Evolutionary conservation across 805 yeast species (phyloP).

Genomic region (Pichia occidentalis): DNA sequence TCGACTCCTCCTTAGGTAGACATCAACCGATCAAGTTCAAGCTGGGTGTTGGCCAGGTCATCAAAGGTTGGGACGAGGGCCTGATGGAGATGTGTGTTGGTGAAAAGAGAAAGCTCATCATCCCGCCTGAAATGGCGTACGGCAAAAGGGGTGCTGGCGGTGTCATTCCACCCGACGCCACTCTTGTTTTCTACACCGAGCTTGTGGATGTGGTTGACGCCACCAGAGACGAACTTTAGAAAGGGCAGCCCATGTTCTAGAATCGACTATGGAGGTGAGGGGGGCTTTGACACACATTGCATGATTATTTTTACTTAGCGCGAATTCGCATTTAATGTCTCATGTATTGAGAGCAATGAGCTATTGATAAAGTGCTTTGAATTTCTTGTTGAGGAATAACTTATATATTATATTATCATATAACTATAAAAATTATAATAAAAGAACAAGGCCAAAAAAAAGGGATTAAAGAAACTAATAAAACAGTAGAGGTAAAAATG

Average conservation of each 20-base stretch:
- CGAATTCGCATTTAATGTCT: neutral
- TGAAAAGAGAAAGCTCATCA: constrained; percentile 70
- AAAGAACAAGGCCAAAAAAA: no score
- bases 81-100: constrained; percentile 80
- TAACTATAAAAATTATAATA: no score
- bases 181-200: constrained; percentile 59
- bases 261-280: no score
- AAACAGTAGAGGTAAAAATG: no score
- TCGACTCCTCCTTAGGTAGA: constrained; percentile 67
- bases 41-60: constrained; percentile 77
- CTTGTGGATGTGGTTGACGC: constrained; percentile 41
- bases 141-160: constrained; percentile 70
- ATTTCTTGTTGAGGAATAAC: no score
- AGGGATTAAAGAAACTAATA: no score
- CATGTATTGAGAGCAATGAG: no score
- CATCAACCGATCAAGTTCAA: constrained; percentile 61
- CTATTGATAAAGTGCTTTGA: no score
- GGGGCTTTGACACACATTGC: no score
- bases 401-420: no score
- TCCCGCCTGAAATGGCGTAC: constrained; percentile 75
- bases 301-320: neutral
- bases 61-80: constrained; percentile 90
- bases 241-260: no score
- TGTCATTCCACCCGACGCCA: constrained; percentile 68
- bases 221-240: constrained; percentile 22